These are phyloP conservation scores for Penicillium mononematosum DNA, from an alignment of 495 filamentous ascomycete genomes.

Conservation along the genomic window DNA sequence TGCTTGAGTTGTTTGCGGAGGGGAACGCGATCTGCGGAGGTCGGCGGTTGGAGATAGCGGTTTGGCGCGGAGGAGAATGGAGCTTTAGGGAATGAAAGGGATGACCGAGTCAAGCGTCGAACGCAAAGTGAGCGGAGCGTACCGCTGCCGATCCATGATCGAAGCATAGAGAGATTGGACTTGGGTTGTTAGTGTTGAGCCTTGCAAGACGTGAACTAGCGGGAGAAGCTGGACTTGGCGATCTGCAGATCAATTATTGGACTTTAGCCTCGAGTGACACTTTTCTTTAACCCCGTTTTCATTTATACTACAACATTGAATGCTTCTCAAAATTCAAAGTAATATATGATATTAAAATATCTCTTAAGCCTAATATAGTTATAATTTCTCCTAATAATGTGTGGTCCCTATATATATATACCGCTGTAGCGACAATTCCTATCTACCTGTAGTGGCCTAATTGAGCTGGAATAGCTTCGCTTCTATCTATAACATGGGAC, in stretches of 20 bases:
- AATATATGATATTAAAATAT: no score
- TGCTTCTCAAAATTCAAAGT: no score
- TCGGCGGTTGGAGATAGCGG: conserved; percentile 28
- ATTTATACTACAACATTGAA: no score
- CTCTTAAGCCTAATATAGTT: no score
- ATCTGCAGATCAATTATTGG: conserved; percentile 19
- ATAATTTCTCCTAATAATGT: no score
- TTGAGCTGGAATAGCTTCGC: no score
- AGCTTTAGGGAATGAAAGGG: conserved; percentile 1
- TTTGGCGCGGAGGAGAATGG: conserved; percentile 16
- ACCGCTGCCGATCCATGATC: conserved; percentile 35
- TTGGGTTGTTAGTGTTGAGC: background rate
- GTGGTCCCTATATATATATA: no score
- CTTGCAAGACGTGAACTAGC: conserved; percentile 4
- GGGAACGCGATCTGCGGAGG: conserved; percentile 44
- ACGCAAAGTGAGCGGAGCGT: conserved; percentile 27
- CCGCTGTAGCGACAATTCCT: no score
- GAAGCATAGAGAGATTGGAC: conserved; percentile 33
- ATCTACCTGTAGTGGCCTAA: no score
- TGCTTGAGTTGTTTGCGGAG: conserved; percentile 76
- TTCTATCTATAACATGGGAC: no score
- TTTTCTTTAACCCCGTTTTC: no score
- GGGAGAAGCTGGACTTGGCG: conserved; percentile 17
- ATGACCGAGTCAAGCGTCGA: conserved; percentile 16
- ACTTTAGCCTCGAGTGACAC: background rate